Evolutionary conservation across 495 filamentous ascomycete species (phyloP), one percentile per base, ranked within the genome.

Genomic region (Cryomyces antarcticus): DNA sequence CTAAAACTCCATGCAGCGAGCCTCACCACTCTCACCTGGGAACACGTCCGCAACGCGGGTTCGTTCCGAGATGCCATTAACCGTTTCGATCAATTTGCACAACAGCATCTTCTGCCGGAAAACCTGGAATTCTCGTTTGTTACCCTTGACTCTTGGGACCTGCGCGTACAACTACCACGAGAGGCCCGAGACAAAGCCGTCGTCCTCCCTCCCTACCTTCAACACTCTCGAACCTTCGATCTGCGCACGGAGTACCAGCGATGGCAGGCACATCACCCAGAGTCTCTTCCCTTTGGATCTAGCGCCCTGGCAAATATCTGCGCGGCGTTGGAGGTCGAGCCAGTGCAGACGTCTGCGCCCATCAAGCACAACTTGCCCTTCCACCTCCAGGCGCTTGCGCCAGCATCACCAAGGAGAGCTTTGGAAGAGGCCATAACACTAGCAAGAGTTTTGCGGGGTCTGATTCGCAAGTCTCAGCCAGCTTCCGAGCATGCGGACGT

Each of bases 351-450:
- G 11, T 94, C 86, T 49, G 89, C 89, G 38, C 92, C 89, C 11
- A 95, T 97, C 64, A 96, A 96, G 62, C 89, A 96, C 57, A 96
- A 96, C 53, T 70, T 97, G 6, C 89, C 89, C 7, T 97, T 97
- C 65, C 89, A 97, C 59, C 68, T 97, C 39, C 89, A 97, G 66
- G 88, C 89, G 24, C 68, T 97, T 43, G 89, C 89, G 24, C 89
- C 89, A 31, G 87, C 89, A 37, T 95, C 88, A n/a, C 89, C 89
- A 30, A 79, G 89, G 42, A 82, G 89, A 52, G 89, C 89, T 12
- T 93, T 96, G 77, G 89, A 97, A 57, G 89, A 97, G 63, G 82
- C 89, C 29, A 75, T 97, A 35, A 97, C 89, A 3, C 69, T 97
- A 37, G 82, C 89, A 41, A 74, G 89, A 39, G 92, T 96, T 30